Base-by-base conservation (phyloP, 345 rosid genomes). In the Gynandropsis gynandra region DNA sequence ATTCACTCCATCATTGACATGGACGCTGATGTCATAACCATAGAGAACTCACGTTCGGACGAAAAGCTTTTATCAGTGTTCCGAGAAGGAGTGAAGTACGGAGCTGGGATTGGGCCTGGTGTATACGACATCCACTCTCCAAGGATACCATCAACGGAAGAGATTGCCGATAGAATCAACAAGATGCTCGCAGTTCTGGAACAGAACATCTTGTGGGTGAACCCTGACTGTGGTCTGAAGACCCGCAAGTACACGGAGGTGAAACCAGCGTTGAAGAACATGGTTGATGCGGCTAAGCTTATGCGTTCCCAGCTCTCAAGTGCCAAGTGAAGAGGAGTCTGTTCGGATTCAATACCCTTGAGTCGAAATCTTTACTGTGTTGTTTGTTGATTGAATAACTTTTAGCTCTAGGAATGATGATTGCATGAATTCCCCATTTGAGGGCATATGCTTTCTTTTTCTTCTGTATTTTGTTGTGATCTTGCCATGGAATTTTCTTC, bases 21-120 rank as follows among this genome's bases (percentile, higher is more conserved):
- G 97, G 97, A 89, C 35, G 97, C 95, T 1, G 95, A 89, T 69
- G 97, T 89, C 55, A 89, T 89, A 63, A 89, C 97, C 66, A 89
- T 89, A 9, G 97, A 89, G 88, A 89, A 89, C 82, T 89, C 97
- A 9, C 95, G 95, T 20, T 89, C 97, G 4, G 97, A 89, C 29
- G 95, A 89, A 87, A 89, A 89, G 78, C 90, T 89, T 53, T 80
- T 89, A 27, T 89, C 97, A 0, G 97, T 89, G 39, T 89, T 89
- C 94, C 90, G 97, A 0, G 97, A 89, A 74, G 97, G 96, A 59
- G 97, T 89, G 11, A 89, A 80, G 75, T 86, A 89, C 3, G 97
- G 95, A 53, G 96, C 97, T 24, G 97, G 97, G 40, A 89, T 89
- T 13, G 96, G 97, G 15, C 97, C 97, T 4, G 95, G 97, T 43